Evolutionary conservation across 1,284 basidiomycete genomes (phyloP).

Genomic region (Leccinum subrobustum): DNA sequence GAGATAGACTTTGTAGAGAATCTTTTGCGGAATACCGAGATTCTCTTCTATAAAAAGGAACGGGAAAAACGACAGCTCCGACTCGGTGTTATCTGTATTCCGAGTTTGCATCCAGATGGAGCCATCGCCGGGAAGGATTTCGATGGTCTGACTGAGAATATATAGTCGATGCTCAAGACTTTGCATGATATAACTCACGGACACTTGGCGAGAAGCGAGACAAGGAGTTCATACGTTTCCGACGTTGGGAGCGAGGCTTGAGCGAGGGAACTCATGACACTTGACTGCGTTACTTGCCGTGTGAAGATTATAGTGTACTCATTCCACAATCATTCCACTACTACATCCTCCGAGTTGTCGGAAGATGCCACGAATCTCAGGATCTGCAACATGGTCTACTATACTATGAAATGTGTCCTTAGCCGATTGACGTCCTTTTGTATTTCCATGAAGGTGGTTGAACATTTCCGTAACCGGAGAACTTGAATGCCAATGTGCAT

Average conservation of each 20-base stretch:
- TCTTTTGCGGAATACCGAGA: conserved; percentile 63
- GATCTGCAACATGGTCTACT: background rate
- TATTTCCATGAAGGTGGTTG: background rate
- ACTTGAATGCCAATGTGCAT: conserved; percentile 21
- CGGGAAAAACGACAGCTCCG: conserved; percentile 31
- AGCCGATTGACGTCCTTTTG: background rate
- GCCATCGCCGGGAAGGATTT: conserved; percentile 30
- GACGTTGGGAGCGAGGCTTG: background rate
- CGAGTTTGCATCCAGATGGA: conserved; percentile 14
- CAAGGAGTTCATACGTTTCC: conserved; percentile 24
- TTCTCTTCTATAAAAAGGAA: conserved; percentile 57
- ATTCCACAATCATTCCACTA: background rate
- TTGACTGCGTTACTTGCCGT: background rate
- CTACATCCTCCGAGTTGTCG: background rate
- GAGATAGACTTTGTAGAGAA: conserved; percentile 52
- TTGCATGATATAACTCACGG: conserved; percentile 24
- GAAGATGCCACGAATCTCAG: background rate
- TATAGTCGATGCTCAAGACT: background rate
- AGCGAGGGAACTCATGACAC: conserved; percentile 1
- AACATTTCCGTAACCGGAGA: background rate
- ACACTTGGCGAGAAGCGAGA: conserved; percentile 19
- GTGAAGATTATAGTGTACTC: background rate
- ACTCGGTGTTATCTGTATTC: background rate
- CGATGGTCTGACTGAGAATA: conserved; percentile 24
- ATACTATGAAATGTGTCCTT: background rate